Evolutionary conservation across 768 basidiomycete species (phyloP), one percentile per base, ranked within the genome.

Genomic region (Russula earlei): DNA sequence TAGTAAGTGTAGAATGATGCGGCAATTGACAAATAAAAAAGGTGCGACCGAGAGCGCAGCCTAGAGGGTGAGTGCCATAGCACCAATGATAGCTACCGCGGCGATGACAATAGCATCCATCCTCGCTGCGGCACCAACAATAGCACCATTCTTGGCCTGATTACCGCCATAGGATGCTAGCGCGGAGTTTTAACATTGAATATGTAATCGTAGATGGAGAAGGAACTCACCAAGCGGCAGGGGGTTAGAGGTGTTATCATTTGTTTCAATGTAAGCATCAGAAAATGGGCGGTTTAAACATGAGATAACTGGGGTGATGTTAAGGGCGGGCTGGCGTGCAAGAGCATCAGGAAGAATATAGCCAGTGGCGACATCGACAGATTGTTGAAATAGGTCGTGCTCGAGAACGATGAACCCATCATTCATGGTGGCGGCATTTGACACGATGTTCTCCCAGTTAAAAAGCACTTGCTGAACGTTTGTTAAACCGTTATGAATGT

Each of bases 401-500:
- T 89, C 87, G 34, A 95, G 77, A 48, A 90, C 86, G 64, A 95
- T 90, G 76, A 95, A 95, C 11, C 92, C 92, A n/a, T 69, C 79
- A 64, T 75, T 59, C 54, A 87, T 71, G 24, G 68, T 64, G 3
- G 80, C 70, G 8, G 77, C 84, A 63, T 83, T 84, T 45, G 69
- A 70, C 45, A 91, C 71, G 70, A 93, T 91, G 59, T 72, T 71
- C 62, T 88, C 74, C 80, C 90, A 91, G 69, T 85, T 85, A 58
- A 75, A 71, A 17, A 86, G 69, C 19, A 85, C 86, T 59, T 84
- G 76, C 27, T 74, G 67, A 4, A 82, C 81, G 7, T 72, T 72
- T 37, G 77, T 75, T 10, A 69, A 52, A 27, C 89, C 89, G 45
- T 81, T 78, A 34, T 83, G 79, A 61, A 95, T 83, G 70, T 90